Percentiles rank a stretch among this genome's conserved stretches.
phyloP scores from a whole-genome alignment of 139 green algal genomes.

The Pedinophyceae sp. region DNA sequence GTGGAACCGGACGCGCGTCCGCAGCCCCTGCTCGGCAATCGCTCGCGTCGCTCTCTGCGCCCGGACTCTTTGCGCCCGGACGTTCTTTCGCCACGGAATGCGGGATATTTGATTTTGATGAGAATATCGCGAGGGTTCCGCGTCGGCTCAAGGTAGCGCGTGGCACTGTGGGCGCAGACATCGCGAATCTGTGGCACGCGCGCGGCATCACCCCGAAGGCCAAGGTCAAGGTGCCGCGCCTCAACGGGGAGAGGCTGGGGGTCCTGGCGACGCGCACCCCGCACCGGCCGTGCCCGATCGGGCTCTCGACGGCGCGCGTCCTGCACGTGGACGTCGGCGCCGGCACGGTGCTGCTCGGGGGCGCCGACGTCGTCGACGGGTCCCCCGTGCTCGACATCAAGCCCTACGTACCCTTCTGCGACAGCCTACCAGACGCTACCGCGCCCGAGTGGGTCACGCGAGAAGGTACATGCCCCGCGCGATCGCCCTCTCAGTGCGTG shows the following conservation, averaged over 20 bases:
- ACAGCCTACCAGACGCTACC: slow-evolving; percentile 36
- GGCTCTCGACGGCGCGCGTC: slow-evolving; percentile 55
- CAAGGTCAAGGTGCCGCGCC: slow-evolving; percentile 60
- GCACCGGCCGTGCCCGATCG: slow-evolving; percentile 60
- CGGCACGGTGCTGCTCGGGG: slow-evolving; percentile 41
- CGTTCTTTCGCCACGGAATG: no score
- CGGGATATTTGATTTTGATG: no score
- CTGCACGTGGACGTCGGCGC: slow-evolving; percentile 16
- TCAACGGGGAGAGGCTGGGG: slow-evolving; percentile 61
- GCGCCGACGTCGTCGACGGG: slow-evolving; percentile 77
- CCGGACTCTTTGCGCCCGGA: no score
- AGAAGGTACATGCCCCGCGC: no score
- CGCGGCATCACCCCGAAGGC: slow-evolving; percentile 34
- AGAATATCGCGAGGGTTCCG: no score
- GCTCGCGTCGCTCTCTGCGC: no score
- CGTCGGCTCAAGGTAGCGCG: background rate
- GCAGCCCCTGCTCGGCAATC: no score
- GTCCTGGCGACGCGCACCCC: slow-evolving; percentile 74
- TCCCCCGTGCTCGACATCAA: slow-evolving; percentile 85
- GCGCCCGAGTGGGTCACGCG: slow-evolving; percentile 78
- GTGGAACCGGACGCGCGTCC: background rate
- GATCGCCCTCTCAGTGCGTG: no score
- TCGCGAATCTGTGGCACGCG: no score
- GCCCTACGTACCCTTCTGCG: slow-evolving; percentile 77
- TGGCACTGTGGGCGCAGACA: no score